These are phyloP conservation scores for Ramaria rubella DNA, from an alignment of 768 basidiomycete genomes.

Conservation along the genomic window DNA sequence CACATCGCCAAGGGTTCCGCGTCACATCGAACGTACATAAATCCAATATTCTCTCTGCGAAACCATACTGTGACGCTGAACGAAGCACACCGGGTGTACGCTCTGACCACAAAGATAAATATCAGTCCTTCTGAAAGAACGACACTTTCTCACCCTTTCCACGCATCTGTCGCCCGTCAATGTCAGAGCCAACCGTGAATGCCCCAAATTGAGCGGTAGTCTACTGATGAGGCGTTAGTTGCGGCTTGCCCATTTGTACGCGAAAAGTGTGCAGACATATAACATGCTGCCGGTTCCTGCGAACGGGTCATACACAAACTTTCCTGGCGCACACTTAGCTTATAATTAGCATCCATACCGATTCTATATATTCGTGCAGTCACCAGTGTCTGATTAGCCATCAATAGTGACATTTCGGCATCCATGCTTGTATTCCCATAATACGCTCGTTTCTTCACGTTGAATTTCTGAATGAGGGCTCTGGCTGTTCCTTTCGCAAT, in stretches of 20 bases:
- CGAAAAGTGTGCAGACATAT: conserved; percentile 46
- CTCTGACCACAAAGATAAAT: conserved; percentile 19
- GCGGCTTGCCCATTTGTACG: neutral
- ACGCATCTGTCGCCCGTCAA: conserved; percentile 95
- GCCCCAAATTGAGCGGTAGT: conserved; percentile 87
- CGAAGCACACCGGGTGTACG: conserved; percentile 64
- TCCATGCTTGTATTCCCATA: conserved; percentile 99
- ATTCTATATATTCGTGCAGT: conserved; percentile 11
- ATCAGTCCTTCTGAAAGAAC: neutral
- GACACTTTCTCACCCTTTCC: conserved; percentile 61
- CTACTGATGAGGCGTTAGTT: conserved; percentile 31
- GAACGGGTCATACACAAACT: conserved; percentile 92
- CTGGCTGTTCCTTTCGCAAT: conserved; percentile 63
- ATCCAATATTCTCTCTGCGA: conserved; percentile 67
- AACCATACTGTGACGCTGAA: conserved; percentile 80
- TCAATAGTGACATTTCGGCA: conserved; percentile 87
- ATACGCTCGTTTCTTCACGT: conserved; percentile 84
- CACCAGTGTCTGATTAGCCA: conserved; percentile 94
- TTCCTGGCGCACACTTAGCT: conserved; percentile 74
- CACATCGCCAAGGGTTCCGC: conserved; percentile 79
- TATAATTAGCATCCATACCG: neutral
- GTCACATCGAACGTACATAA: conserved; percentile 93
- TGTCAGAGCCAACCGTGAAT: conserved; percentile 84
- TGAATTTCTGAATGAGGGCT: conserved; percentile 58
- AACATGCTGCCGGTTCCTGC: conserved; percentile 89